phyloP scores from a whole-genome alignment of 805 yeast genomes.

The Yarrowia sp. region DNA sequence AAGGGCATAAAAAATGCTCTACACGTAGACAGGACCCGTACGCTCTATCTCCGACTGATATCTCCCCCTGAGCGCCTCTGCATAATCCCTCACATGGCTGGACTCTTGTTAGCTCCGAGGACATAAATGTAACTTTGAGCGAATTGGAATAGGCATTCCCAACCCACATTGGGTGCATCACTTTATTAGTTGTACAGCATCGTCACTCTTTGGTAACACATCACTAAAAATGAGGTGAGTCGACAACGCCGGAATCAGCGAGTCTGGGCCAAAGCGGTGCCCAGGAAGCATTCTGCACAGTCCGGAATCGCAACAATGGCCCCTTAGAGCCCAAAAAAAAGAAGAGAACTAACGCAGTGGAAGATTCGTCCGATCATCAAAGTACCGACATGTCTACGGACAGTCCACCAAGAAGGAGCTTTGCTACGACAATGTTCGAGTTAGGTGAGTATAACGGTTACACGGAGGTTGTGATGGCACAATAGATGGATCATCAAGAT shows the following conservation, averaged over 20 bases:
- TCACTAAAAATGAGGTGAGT: conserved; percentile 25
- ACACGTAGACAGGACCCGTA: not conserved
- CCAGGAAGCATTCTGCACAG: not conserved
- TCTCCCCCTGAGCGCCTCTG: no score
- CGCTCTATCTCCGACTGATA: not conserved
- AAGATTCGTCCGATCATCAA: conserved; percentile 92
- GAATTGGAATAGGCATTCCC: conserved; percentile 10
- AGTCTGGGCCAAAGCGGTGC: no score
- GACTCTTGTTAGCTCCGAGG: conserved; percentile 14
- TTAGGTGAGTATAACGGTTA: conserved; percentile 31
- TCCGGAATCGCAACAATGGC: no score
- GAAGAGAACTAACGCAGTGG: conserved; percentile 34
- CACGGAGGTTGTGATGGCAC: conserved; percentile 31
- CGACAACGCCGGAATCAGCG: not conserved
- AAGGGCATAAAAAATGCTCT: not conserved
- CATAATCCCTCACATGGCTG: not conserved
- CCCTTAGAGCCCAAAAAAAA: no score
- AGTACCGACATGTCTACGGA: conserved; percentile 94
- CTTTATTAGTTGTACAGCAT: not conserved
- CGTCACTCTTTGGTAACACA: conserved; percentile 24
- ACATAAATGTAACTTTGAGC: conserved; percentile 20
- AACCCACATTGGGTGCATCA: conserved; percentile 7
- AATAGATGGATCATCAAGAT: not conserved
- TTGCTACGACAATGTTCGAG: conserved; percentile 61
- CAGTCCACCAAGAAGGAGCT: conserved; percentile 73